A percentile compares a stretch with the other conserved stretches of the same genome.
Conservation (phyloP, 805 yeast genomes). For the Saturnispora bothae region DNA sequence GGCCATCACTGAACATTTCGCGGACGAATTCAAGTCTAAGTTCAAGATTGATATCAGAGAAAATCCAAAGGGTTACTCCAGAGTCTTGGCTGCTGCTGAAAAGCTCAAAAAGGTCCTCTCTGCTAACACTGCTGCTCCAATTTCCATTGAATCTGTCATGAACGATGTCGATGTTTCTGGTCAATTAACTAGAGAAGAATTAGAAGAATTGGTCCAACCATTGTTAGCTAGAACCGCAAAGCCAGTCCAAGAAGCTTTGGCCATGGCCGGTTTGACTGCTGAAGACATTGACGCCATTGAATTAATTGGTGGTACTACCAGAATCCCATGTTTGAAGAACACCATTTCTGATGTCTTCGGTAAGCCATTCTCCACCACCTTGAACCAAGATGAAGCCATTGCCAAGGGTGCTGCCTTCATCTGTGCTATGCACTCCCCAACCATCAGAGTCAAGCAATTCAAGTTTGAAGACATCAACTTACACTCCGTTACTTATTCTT, state of each 20-base stretch:
- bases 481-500: conserved; percentile 84
- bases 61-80: conserved; percentile 90
- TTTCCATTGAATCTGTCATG: conserved; percentile 93
- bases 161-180: conserved; percentile 93
- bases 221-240: conserved; percentile 61
- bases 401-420: conserved; percentile 99
- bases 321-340: conserved; percentile 89
- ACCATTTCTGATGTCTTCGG: conserved; percentile 72
- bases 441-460: conserved; percentile 96
- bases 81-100: conserved; percentile 88
- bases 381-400: conserved; percentile 98
- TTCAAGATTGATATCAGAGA: conserved; percentile 86
- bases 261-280: conserved; percentile 60
- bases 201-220: conserved; percentile 83
- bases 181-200: conserved; percentile 77
- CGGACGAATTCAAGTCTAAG: conserved; percentile 81
- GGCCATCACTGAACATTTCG: conserved; percentile 91
- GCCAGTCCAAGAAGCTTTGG: conserved; percentile 77
- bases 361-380: conserved; percentile 80
- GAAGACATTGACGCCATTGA: conserved; percentile 85
- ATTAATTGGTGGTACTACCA: conserved; percentile 95
- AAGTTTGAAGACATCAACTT: conserved; percentile 93
- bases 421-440: conserved; percentile 98
- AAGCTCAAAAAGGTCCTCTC: conserved; percentile 90
- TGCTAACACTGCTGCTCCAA: conserved; percentile 91